Evolutionary conservation across 345 rosid genomes (phyloP).

Genomic region (Arabis alpina): DNA sequence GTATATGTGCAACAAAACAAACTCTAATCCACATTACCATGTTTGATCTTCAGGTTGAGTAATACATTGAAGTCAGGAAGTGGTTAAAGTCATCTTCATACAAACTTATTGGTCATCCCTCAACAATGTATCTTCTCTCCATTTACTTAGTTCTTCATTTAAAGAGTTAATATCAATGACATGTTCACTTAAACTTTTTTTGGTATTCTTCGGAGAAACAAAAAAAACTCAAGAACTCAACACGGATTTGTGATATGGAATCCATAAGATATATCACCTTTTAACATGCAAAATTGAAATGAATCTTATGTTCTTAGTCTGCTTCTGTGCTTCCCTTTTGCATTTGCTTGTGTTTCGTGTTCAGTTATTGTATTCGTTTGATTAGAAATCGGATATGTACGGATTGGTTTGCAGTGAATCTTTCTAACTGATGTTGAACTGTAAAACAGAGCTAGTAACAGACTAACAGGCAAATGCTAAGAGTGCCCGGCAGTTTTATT

Average conservation of each 20-base stretch:
- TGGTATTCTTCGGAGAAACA: not conserved
- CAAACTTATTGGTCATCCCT: constrained; percentile 9
- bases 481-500: too few species aligned
- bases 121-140: constrained; percentile 32
- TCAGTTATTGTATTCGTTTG: not conserved
- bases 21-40: not conserved
- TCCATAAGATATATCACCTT: not conserved
- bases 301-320: not conserved
- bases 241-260: constrained; percentile 19
- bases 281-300: constrained; percentile 13
- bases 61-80: constrained; percentile 57
- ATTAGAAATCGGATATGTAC: not conserved
- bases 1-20: too few species aligned
- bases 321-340: not conserved
- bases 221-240: constrained; percentile 1
- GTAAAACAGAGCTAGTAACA: too few species aligned
- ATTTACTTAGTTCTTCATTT: constrained; percentile 24
- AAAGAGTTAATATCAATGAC: constrained; percentile 33
- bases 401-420: not conserved
- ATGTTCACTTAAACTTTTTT: constrained; percentile 7
- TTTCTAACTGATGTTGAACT: too few species aligned
- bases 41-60: constrained; percentile 53
- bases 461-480: too few species aligned
- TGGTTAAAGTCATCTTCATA: constrained; percentile 27
- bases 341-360: not conserved